A percentile compares a stretch with the other conserved stretches of the same genome.
Evolutionary conservation across 2,329 filamentous ascomycete species (phyloP).

Genomic region (Bipolaris bicolor): DNA sequence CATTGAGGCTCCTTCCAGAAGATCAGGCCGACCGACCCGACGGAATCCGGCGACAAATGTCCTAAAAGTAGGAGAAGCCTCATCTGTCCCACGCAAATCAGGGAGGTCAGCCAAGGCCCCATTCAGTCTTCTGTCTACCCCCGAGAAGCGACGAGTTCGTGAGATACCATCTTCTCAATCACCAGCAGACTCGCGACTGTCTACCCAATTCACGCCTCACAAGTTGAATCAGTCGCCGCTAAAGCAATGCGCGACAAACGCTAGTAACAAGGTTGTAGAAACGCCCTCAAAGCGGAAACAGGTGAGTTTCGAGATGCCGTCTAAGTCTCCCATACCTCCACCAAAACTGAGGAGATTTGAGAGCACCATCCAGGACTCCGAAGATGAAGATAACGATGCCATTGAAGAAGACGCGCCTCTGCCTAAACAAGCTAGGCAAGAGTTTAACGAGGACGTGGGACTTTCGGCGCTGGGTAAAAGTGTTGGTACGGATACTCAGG

Average conservation of each 20-base stretch:
- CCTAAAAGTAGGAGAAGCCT: neutral
- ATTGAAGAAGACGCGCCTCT: slow-evolving; percentile 24
- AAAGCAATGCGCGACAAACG: slow-evolving; percentile 22
- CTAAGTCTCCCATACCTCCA: slow-evolving; percentile 18
- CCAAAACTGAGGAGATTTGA: slow-evolving; percentile 32
- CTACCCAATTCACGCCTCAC: slow-evolving; percentile 33
- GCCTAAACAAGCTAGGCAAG: slow-evolving; percentile 12
- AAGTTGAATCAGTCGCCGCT: slow-evolving; percentile 25
- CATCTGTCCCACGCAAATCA: neutral
- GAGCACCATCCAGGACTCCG: slow-evolving; percentile 42
- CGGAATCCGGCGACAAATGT: neutral
- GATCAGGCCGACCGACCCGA: slow-evolving; percentile 18
- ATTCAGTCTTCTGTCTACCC: slow-evolving; percentile 42
- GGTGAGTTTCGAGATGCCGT: slow-evolving; percentile 33
- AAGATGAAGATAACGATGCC: slow-evolving; percentile 39
- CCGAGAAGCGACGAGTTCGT: slow-evolving; percentile 38
- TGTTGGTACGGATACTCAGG: slow-evolving; percentile 37
- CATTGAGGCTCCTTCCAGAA: slow-evolving; percentile 29
- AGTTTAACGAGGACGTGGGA: neutral
- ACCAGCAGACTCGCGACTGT: slow-evolving; percentile 38
- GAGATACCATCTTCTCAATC: slow-evolving; percentile 48
- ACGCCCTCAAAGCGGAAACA: slow-evolving; percentile 42
- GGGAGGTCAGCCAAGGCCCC: slow-evolving; percentile 21
- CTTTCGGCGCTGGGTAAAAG: neutral
- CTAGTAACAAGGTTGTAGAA: slow-evolving; percentile 12